phyloP scores from a whole-genome alignment of 2,329 filamentous ascomycete species.

The Myriosclerotinia scirpicola region DNA sequence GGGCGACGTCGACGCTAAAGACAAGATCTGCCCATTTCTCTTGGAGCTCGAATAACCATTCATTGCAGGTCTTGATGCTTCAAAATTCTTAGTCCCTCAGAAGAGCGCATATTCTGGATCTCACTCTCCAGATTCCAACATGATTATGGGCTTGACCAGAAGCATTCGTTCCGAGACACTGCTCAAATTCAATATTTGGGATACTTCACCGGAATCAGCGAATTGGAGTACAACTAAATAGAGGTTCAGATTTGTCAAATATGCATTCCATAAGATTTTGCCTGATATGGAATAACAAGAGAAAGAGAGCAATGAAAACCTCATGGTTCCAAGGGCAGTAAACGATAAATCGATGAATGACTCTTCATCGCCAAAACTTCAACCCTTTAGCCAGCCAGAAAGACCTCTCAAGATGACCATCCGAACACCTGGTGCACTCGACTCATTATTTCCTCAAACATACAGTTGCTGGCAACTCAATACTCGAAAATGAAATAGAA shows the following conservation, averaged over 20 bases:
- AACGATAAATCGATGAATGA: slow-evolving; percentile 38
- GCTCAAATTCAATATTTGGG: slow-evolving; percentile 34
- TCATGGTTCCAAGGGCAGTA: slow-evolving; percentile 32
- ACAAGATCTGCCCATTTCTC: slow-evolving; percentile 47
- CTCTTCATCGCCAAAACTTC: slow-evolving; percentile 42
- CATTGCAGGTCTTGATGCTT: slow-evolving; percentile 45
- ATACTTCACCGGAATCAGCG: slow-evolving; percentile 41
- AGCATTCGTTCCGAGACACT: slow-evolving; percentile 36
- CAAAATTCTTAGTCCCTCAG: slow-evolving; percentile 46
- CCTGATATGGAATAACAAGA: slow-evolving; percentile 36
- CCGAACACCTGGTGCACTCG: slow-evolving; percentile 34
- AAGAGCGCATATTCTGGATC: slow-evolving; percentile 43
- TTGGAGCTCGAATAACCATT: slow-evolving; percentile 45
- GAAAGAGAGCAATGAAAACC: slow-evolving; percentile 36
- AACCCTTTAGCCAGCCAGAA: slow-evolving; percentile 43
- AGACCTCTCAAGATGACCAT: slow-evolving; percentile 34
- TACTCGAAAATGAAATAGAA: slow-evolving; percentile 34
- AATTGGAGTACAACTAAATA: slow-evolving; percentile 33
- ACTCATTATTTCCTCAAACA: slow-evolving; percentile 38
- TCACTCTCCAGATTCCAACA: slow-evolving; percentile 31
- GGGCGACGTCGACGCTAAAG: slow-evolving; percentile 36
- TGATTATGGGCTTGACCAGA: slow-evolving; percentile 37
- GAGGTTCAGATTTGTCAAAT: slow-evolving; percentile 30
- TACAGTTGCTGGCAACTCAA: slow-evolving; percentile 27
- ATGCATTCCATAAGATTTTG: slow-evolving; percentile 23